phyloP scores from a whole-genome alignment of 306 rosid genomes.

The Medicago lupulina region DNA sequence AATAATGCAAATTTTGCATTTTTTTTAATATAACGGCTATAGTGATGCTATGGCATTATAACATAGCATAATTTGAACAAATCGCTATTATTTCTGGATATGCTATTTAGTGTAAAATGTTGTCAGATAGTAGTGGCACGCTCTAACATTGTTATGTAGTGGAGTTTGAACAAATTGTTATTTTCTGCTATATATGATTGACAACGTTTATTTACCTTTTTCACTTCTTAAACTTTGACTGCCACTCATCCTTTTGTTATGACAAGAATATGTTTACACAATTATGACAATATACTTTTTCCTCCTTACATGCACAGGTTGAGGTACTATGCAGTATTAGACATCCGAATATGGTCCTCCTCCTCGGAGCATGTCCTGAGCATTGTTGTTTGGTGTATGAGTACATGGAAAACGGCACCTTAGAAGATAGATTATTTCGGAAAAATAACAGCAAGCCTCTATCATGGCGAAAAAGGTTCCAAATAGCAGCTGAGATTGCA shows the following conservation, averaged over 20 bases:
- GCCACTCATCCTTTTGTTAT: not conserved
- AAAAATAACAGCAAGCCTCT: constrained; percentile 69
- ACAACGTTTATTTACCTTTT: not conserved
- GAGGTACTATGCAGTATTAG: constrained; percentile 86
- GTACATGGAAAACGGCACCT: constrained; percentile 86
- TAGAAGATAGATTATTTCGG: constrained; percentile 78
- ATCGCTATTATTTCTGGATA: not conserved
- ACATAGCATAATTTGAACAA: too few relatives aligned
- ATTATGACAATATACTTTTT: constrained; percentile 23
- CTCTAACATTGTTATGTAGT: not conserved
- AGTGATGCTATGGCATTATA: too few relatives aligned
- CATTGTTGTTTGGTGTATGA: constrained; percentile 95
- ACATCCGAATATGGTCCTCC: constrained; percentile 97
- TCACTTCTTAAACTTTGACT: not conserved
- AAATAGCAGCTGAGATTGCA: constrained; percentile 83
- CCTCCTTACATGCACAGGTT: constrained; percentile 54
- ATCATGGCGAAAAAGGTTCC: constrained; percentile 77
- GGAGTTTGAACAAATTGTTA: not conserved
- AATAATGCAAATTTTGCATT: too few relatives aligned
- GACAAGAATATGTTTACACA: constrained; percentile 1
- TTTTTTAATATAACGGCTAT: too few relatives aligned
- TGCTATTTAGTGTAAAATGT: not conserved
- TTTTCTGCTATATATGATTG: not conserved
- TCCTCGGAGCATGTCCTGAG: constrained; percentile 96
- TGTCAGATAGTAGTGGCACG: not conserved